Evolutionary conservation across 2,329 filamentous ascomycete genomes (phyloP), one percentile per base, ranked within the genome.

Genomic region (Tolypocladium inflatum): DNA sequence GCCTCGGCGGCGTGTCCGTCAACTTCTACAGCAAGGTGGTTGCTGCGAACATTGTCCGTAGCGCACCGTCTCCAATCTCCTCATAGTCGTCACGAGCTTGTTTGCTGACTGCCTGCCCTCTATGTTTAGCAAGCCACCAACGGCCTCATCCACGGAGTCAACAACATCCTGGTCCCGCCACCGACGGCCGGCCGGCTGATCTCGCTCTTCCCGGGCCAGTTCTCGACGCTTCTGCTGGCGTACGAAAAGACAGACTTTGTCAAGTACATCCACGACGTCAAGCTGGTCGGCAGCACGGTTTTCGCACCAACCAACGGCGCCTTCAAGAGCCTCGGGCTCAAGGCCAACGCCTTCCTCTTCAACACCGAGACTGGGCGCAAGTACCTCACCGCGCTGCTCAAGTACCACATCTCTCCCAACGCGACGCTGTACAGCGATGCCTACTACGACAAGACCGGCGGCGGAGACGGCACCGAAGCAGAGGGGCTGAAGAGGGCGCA

Each of bases 261-360:
- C 57, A 74, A 85, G 15, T 80, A 79, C 55, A 74, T 87, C 59
- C 76, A 87, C 57, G 77, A 81, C 64, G 76, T 80, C 63, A 66
- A 71, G 21, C 75, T 75, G 41, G 71, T 76, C 2, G 90, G 90
- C 41, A 84, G 85, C 43, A 96, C 91, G 3, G 69, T 94, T 60
- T 95, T 96, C 66, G 89, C 88, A 0, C 91, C 92, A 0, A 84
- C 81, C 52, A 96, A 97, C 78, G 75, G 73, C 5, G 92, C 91
- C n/a, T 96, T 93, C 76, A 69, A 80, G 65, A 83, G 83, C 63
- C 85, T 97, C 1, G 90, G 91, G 0, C 80, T 83, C 1, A 78
- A 71, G 57, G 83, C 87, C 65, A 95, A 93, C 68, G 89, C 86
- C 26, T 97, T 96, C 79, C 78, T 97, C 4, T 97, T 97, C 80